Evolutionary conservation across 1,284 basidiomycete genomes (phyloP), one percentile per base, ranked within the genome.

Genomic region (Trametes hirsuta): DNA sequence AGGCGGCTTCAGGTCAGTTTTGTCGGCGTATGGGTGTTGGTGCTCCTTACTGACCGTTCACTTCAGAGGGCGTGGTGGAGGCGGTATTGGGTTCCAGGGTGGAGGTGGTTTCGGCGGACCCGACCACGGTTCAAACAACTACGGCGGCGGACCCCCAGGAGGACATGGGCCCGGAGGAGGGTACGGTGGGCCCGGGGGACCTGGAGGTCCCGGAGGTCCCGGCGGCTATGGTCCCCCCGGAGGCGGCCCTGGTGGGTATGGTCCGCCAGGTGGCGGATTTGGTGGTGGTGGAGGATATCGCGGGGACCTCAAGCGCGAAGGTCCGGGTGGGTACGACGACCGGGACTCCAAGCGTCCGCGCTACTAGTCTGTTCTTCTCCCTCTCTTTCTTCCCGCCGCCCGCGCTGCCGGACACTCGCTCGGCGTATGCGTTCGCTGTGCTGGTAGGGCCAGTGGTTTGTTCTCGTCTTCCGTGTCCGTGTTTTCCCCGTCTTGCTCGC

Each of bases 321-420:
- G 85, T 68, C 81, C 85, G 54, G 86, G 87, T 75, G 87, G 87
- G 69, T 88, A 83, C 74, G 90, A 91, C 70, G 91, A 93, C 75
- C 84, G 91, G 66, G 90, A 93, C 67, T 70, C 81, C 44, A 94
- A 94, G 77, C 87, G 92, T 70, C 85, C 88, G 70, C 85, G 92
- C 70, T 93, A 92, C 75, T 93, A 85, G 80, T 50, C 41, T 36
- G 14, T 25, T 30, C 21, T 51, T 18, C 10, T 45, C 40, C 21
- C 41, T 48, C 49, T 30, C 51, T 24, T 51, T 30, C 30, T 41
- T 53, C 41, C 22, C 25, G 40, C 22, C 25, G 40, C 40, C 54
- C 18, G 39, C 46, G 56, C 39, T 41, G 11, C 12, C 50, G 48
- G 34, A 14, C 22, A 14, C 39, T 40, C 40, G 48, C 45, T 50